Conservation (phyloP, 768 basidiomycete species). For the Trametes coccinea region DNA sequence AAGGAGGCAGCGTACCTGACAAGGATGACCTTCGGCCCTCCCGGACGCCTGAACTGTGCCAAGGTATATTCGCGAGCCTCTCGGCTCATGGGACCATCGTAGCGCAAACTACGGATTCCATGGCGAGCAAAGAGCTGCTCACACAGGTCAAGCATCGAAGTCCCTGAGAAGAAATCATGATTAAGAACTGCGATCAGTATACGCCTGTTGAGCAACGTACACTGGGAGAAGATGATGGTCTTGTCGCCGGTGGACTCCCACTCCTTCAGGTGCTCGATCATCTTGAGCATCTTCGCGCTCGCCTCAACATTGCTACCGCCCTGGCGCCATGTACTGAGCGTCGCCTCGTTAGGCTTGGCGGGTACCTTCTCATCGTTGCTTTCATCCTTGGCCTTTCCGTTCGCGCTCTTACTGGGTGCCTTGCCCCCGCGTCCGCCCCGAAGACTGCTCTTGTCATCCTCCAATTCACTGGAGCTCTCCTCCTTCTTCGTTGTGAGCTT, state of each 20-base stretch:
- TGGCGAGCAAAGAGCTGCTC: constrained; percentile 60
- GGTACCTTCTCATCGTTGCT: constrained; percentile 27
- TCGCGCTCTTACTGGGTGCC: constrained; percentile 1
- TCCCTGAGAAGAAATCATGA: constrained; percentile 46
- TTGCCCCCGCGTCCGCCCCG: neutral
- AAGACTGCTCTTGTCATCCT: constrained; percentile 8
- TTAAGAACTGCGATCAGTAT: neutral
- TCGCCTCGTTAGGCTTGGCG: constrained; percentile 8
- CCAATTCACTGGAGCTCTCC: neutral
- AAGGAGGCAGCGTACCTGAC: constrained; percentile 48
- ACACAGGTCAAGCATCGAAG: constrained; percentile 67
- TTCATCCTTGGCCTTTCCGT: constrained; percentile 33
- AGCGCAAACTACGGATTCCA: constrained; percentile 58
- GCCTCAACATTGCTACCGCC: constrained; percentile 65
- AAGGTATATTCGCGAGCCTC: constrained; percentile 50
- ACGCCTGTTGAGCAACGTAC: constrained; percentile 36
- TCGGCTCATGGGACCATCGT: constrained; percentile 70
- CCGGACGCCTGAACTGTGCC: constrained; percentile 51
- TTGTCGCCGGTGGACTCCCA: constrained; percentile 66
- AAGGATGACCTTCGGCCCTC: constrained; percentile 63
- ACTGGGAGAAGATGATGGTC: constrained; percentile 71
- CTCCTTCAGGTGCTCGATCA: constrained; percentile 56
- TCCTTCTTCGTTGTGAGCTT: neutral
- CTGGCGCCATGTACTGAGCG: constrained; percentile 56
- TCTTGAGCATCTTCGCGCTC: constrained; percentile 65